Conservation (phyloP, 129 eudicot genomes). For the Artemisia annua region DNA sequence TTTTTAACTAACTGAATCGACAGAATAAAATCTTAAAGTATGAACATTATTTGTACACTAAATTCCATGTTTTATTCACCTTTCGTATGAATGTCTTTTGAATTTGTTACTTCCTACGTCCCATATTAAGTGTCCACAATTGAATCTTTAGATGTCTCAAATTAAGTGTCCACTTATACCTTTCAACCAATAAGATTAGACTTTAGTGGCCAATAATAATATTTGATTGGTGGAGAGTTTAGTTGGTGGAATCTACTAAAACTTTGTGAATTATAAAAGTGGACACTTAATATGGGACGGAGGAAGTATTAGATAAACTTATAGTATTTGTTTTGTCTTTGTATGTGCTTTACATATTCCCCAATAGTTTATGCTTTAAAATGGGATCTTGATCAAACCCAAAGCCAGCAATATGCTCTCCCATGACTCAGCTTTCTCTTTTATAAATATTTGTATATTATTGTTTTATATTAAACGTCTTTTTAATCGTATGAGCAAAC, state of each 20-base stretch:
- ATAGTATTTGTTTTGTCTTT: constrained; percentile 41
- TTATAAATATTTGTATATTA: not conserved
- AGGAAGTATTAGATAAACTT: not conserved
- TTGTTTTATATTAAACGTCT: not conserved
- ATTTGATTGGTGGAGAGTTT: too few species aligned
- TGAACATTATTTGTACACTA: constrained; percentile 16
- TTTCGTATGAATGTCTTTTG: constrained; percentile 15
- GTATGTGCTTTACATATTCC: constrained; percentile 51
- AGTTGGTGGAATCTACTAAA: too few species aligned
- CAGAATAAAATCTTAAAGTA: not conserved
- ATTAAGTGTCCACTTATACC: too few species aligned
- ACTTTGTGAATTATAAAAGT: too few species aligned
- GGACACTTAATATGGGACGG: too few species aligned
- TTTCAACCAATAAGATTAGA: too few species aligned
- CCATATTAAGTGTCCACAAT: too few species aligned
- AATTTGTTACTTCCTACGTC: too few species aligned
- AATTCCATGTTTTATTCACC: constrained; percentile 29
- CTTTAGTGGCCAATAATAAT: too few species aligned
- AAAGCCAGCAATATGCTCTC: constrained; percentile 51
- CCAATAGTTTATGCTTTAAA: constrained; percentile 27
- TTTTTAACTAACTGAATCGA: too few species aligned
- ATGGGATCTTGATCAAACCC: constrained; percentile 49
- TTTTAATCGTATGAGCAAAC: too few species aligned
- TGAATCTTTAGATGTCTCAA: too few species aligned
- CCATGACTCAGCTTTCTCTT: constrained; percentile 44